Evolutionary conservation across 768 basidiomycete species (phyloP), one percentile per base, ranked within the genome.

Genomic region (Neoboletus magnificus): DNA sequence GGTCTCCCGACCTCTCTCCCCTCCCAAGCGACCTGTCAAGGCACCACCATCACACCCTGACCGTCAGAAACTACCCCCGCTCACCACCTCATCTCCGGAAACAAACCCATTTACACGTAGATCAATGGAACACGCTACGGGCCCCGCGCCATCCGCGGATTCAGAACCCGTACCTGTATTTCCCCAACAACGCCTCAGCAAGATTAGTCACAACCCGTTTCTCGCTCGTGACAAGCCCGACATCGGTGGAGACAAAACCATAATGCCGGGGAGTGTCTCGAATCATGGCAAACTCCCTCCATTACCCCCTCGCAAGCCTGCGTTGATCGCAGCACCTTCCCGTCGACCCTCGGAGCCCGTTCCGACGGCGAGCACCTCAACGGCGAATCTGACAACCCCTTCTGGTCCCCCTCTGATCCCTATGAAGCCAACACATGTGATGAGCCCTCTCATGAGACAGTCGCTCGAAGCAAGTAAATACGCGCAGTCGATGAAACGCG

Each of bases 391-490:
- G 48, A 29, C 27, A 18, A 20, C 48, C 4, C 54, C 62, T 11
- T 49, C 51, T 3, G 56, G 52, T 29, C 49, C 62, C 48, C 63
- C 69, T 30, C 52, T 65, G 25, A 64, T 58, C 57, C 73, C 59
- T n/a, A 12, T 39, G 27, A 71, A 54, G 29, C 62, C 71, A 4
- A 55, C 58, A 4, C 85, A 88, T 51, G 70, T 82, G 29, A 83
- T 82, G 23, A 86, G 83, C 12, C 77, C 79, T 0, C 72, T 89
- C n/a, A 89, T 89, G 73, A 80, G 80, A 56, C 88, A 91, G 68
- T 84, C 82, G 22, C 73, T 92, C 1, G 83, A 87, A 50, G 90
- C 90, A 7, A 84, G 81, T 54, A 87, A 88, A 63, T 80, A 82
- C 0, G 89, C 82, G 1, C 84, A 88, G 67, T 79, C 79, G 5